Evolutionary conservation across 139 green algal genomes (phyloP).

Genomic region (Chlamydomonas eustigma): DNA sequence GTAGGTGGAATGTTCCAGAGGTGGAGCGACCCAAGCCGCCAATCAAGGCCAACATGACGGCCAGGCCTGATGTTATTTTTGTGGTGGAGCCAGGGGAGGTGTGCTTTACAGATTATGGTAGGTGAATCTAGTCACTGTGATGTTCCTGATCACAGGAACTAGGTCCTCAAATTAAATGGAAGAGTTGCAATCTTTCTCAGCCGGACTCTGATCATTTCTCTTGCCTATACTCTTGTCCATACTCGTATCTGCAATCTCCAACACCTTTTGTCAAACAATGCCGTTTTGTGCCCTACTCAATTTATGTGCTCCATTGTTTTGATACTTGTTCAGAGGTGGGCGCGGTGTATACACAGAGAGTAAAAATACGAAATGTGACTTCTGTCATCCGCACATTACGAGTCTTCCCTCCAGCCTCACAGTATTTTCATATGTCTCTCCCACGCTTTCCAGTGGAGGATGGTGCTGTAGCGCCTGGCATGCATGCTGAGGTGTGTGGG

Average conservation of each 20-base stretch:
- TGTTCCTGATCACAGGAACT: no score
- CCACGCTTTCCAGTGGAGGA: slow-evolving; percentile 35
- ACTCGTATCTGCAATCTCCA: no score
- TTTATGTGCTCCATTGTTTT: no score
- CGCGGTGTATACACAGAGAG: slow-evolving; percentile 30
- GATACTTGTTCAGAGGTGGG: slow-evolving; percentile 21
- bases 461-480: slow-evolving; percentile 52
- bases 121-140: no score
- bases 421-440: slow-evolving; percentile 61
- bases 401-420: slow-evolving; percentile 47
- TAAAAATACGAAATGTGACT: slow-evolving; percentile 57
- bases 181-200: no score
- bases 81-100: slow-evolving; percentile 46
- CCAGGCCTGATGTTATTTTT: slow-evolving; percentile 26
- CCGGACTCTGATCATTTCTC: no score
- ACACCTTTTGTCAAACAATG: no score
- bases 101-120: slow-evolving; percentile 49
- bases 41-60: slow-evolving; percentile 43
- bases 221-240: no score
- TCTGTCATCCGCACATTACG: slow-evolving; percentile 35
- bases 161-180: no score
- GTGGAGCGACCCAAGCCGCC: slow-evolving; percentile 18
- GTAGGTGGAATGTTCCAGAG: slow-evolving; percentile 11
- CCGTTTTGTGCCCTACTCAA: no score
- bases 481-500: slow-evolving; percentile 16